A percentile compares a stretch with the other conserved stretches of the same genome.
These are phyloP conservation scores for Pezicula carpinea DNA, from an alignment of 2,329 filamentous ascomycete genomes.

Conservation along the genomic window DNA sequence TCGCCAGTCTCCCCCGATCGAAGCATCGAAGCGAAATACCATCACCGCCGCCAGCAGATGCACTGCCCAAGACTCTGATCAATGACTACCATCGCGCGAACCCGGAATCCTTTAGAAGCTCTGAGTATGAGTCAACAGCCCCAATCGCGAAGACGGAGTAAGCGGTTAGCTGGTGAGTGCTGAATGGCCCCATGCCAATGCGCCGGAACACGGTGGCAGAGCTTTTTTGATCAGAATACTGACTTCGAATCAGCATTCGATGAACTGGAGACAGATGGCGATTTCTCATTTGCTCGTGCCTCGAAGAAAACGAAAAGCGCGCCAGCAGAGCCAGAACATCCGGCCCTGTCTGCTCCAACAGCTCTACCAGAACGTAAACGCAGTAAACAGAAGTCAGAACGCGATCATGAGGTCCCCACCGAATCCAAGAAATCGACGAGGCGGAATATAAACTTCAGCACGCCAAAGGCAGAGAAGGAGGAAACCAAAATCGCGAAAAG, in stretches of 20 bases:
- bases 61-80: constrained; percentile 34
- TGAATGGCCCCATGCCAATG: constrained; percentile 4
- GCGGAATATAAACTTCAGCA: constrained; percentile 29
- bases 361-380: constrained; percentile 29
- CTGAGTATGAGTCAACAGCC: constrained; percentile 62
- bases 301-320: constrained; percentile 61
- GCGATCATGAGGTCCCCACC: constrained; percentile 27
- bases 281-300: constrained; percentile 69
- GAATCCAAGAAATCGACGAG: constrained; percentile 36
- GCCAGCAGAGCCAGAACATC: constrained; percentile 37
- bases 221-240: constrained; percentile 3
- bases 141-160: constrained; percentile 54
- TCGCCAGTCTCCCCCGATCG: neutral
- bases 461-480: constrained; percentile 25
- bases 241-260: constrained; percentile 46
- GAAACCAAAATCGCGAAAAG: constrained; percentile 36
- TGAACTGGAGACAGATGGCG: constrained; percentile 72
- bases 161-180: constrained; percentile 57
- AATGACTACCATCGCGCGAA: constrained; percentile 67
- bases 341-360: constrained; percentile 32
- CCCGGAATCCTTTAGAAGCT: constrained; percentile 59
- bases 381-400: constrained; percentile 34
- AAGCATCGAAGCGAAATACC: too few relatives aligned
- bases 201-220: constrained; percentile 3
- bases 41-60: constrained; percentile 19